These are phyloP conservation scores for Bimuria novae-zelandiae DNA, from an alignment of 2,329 filamentous ascomycete genomes.

Conservation along the genomic window DNA sequence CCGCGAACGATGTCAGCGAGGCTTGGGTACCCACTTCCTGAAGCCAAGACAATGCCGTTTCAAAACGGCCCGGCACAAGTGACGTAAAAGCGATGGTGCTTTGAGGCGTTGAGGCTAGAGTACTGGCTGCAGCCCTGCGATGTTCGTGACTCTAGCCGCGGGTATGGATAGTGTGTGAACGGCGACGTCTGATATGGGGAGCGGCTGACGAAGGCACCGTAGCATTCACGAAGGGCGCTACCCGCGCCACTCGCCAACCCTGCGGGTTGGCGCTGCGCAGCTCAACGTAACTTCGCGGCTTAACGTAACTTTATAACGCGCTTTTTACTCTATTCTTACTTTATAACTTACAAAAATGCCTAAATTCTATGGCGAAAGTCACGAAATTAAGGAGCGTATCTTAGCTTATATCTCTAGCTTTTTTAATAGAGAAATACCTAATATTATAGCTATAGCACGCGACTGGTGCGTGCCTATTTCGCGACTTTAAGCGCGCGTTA, in stretches of 20 bases:
- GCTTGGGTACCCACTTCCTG: background rate
- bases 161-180: constrained; percentile 1
- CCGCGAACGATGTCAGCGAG: constrained; percentile 6
- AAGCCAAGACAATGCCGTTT: constrained; percentile 2
- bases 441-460: no score
- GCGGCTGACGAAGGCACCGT: constrained; percentile 17
- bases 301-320: no score
- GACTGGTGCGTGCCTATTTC: no score
- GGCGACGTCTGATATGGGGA: constrained; percentile 11
- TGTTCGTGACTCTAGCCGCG: background rate
- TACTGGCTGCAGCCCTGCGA: background rate
- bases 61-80: background rate
- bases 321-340: no score
- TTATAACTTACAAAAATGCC: no score
- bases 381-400: no score
- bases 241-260: constrained; percentile 9
- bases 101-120: background rate
- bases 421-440: no score
- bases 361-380: no score
- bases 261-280: no score
- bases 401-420: no score
- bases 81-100: constrained; percentile 7
- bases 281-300: no score
- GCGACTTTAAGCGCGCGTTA: no score
- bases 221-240: constrained; percentile 25